Evolutionary conservation across 1,139 yeast genomes (phyloP), one percentile per base, ranked within the genome.

Genomic region (Trichomonascaceae sp.): DNA sequence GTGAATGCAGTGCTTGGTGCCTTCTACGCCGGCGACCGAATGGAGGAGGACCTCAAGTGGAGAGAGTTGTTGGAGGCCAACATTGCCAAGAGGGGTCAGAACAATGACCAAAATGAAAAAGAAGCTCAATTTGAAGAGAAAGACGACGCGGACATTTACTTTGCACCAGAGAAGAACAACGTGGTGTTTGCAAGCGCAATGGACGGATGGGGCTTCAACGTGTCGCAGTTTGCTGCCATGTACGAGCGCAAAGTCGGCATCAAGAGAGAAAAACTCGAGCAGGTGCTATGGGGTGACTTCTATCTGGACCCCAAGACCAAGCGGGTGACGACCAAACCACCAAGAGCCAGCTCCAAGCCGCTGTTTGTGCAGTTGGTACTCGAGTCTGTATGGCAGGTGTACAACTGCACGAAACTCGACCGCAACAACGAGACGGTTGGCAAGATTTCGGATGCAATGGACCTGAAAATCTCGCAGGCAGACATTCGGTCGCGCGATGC

Each of bases 171-270:
- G 35, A 70, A 72, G 49, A 85, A 87, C 53, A 92, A 92, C 52
- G 97, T 92, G 4, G 75, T 92, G 1, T 89, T 92, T 61, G 87
- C 95, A 1, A 78, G 93, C 28, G 98, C 98, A 0, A 65, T 80
- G 16, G 98, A 89, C 57, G 97, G 97, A 3, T 92, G 98, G 98
- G 98, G 97, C 1, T 92, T 92, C 56, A 80, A 85, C 33, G 65
- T 92, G 27, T 74, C 81, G 38, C 94, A 92, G 40, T 80, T 89
- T 59, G 82, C 96, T 4, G 76, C 80, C 38, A 74, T 92, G 27
- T 84, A 84, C 51, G 92, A 79, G 59, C 72, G 74, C 27, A 85
- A 84, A 49, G 62, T 89, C 26, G 96, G 95, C 0, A 79, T 89
- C 45, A 80, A 84, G 42, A 75, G 85, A 40, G 71, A 72, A 23